A percentile compares a stretch with the other conserved stretches of the same genome.
These are phyloP conservation scores for Cucumis sativus DNA, from an alignment of 306 rosid genomes.

Conservation along the genomic window DNA sequence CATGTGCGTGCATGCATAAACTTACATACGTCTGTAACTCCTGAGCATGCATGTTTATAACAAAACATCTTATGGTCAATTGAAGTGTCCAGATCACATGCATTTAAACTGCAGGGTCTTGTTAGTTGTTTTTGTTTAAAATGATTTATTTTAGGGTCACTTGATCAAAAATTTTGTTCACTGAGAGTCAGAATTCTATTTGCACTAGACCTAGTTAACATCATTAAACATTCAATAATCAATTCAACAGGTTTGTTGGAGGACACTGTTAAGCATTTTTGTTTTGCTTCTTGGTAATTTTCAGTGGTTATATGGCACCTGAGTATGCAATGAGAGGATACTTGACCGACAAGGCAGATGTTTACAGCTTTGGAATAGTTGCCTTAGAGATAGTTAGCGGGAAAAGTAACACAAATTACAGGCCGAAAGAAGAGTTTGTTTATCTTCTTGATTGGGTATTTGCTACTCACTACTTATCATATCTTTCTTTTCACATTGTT, in stretches of 20 bases:
- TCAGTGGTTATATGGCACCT: slow-evolving; percentile 94
- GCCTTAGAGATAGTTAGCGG: slow-evolving; percentile 78
- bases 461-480: slow-evolving; percentile 26
- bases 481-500: background rate
- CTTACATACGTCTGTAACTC: background rate
- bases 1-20: background rate
- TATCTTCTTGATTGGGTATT: slow-evolving; percentile 89
- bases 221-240: background rate
- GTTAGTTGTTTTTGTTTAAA: background rate
- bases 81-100: background rate
- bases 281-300: background rate
- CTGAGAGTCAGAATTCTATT: background rate
- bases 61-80: background rate
- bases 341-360: slow-evolving; percentile 85
- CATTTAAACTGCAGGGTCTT: background rate
- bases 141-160: background rate
- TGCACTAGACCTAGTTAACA: background rate
- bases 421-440: slow-evolving; percentile 73
- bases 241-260: background rate
- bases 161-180: background rate
- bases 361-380: slow-evolving; percentile 75
- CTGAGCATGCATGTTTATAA: background rate
- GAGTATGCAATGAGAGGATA: slow-evolving; percentile 91
- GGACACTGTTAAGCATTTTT: background rate
- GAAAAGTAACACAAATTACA: slow-evolving; percentile 62